Evolutionary conservation across 179 eudicot species (phyloP).

Genomic region (Heliamphora pulchella): DNA sequence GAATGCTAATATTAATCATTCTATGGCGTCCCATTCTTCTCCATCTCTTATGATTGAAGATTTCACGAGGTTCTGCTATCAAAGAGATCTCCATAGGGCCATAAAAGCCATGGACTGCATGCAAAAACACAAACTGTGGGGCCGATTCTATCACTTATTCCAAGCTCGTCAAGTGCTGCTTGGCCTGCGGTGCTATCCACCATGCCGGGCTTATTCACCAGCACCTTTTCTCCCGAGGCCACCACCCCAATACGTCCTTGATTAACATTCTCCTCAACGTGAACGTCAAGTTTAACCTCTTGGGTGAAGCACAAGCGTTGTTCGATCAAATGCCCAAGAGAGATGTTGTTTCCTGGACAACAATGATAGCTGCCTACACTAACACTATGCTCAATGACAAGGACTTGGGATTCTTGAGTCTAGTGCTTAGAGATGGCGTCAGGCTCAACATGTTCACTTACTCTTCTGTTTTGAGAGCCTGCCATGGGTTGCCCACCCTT

Average conservation of each 20-base stretch:
- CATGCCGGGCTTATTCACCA: conserved; percentile 42
- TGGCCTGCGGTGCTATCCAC: conserved; percentile 22
- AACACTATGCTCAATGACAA: conserved; percentile 17
- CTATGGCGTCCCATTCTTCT: neutral
- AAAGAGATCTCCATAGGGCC: conserved; percentile 40
- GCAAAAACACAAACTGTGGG: conserved; percentile 31
- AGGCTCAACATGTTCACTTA: conserved; percentile 58
- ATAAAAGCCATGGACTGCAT: conserved; percentile 33
- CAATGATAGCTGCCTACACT: conserved; percentile 7
- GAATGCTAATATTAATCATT: neutral
- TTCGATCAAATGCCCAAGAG: conserved; percentile 6
- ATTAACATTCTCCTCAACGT: conserved; percentile 35
- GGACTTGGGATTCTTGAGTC: conserved; percentile 42
- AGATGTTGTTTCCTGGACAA: conserved; percentile 8
- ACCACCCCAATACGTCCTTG: conserved; percentile 42
- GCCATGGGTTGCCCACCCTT: conserved; percentile 38
- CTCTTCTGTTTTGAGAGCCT: conserved; percentile 58
- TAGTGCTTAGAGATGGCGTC: conserved; percentile 52
- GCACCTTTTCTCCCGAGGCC: conserved; percentile 42
- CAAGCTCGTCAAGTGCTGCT: conserved; percentile 46
- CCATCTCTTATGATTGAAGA: conserved; percentile 16
- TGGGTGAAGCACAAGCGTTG: conserved; percentile 1
- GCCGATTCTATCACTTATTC: conserved; percentile 42
- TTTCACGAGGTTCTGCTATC: conserved; percentile 36
- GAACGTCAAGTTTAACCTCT: conserved; percentile 41